Percentiles rank a stretch among this genome's conserved stretches.
Conservation (phyloP, 1,139 yeast genomes). For the Hyphopichia buzzinii region DNA sequence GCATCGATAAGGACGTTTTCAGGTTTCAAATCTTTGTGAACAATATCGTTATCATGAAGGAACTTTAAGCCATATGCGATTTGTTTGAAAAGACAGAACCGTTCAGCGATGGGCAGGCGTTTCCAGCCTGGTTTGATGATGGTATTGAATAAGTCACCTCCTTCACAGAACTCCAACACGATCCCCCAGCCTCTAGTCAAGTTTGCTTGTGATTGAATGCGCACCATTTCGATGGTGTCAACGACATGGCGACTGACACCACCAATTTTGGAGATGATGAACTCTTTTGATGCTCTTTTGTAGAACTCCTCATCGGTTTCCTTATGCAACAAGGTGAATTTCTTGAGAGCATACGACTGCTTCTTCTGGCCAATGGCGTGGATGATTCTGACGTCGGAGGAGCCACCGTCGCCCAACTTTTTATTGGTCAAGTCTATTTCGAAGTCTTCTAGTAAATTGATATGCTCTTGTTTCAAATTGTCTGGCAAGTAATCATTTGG, state of each 20-base stretch:
- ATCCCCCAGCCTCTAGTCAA: constrained; percentile 76
- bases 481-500: constrained; percentile 67
- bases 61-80: constrained; percentile 50
- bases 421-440: constrained; percentile 48
- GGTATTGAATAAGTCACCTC: constrained; percentile 49
- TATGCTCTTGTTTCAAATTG: constrained; percentile 49
- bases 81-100: constrained; percentile 63
- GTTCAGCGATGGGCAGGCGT: constrained; percentile 43
- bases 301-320: constrained; percentile 70
- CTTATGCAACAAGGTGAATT: constrained; percentile 56
- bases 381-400: constrained; percentile 60
- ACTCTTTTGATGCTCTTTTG: constrained; percentile 62
- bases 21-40: constrained; percentile 67
- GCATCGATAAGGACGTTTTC: constrained; percentile 57
- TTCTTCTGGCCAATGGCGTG: constrained; percentile 42
- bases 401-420: constrained; percentile 70
- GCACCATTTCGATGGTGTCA: constrained; percentile 52
- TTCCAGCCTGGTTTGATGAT: constrained; percentile 50
- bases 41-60: constrained; percentile 56
- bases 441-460: constrained; percentile 57
- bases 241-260: constrained; percentile 57
- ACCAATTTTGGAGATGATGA: constrained; percentile 53
- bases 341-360: constrained; percentile 56
- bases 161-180: constrained; percentile 62
- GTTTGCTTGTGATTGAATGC: constrained; percentile 54